Evolutionary conservation across 805 yeast species (phyloP).

Genomic region (Ogataea saltuana): DNA sequence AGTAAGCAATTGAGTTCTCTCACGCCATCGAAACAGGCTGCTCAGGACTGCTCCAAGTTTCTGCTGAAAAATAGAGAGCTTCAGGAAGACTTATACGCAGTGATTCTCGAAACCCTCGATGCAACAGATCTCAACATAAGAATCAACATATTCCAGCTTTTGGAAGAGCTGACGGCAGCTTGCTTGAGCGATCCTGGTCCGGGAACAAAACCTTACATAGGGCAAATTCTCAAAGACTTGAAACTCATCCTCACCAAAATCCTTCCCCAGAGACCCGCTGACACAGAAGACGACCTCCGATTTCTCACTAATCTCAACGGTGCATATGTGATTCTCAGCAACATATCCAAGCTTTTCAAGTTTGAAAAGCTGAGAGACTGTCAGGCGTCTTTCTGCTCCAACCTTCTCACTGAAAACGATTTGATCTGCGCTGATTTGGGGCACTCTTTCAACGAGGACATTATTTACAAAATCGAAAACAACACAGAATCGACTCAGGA

Average conservation of each 20-base stretch:
- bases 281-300: slow-evolving; percentile 18
- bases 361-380: slow-evolving; percentile 23
- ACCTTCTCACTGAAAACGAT: slow-evolving; percentile 41
- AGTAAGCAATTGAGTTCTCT: slow-evolving; percentile 62
- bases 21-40: slow-evolving; percentile 60
- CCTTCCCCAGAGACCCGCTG: slow-evolving; percentile 34
- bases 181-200: slow-evolving; percentile 26
- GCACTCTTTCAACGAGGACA: slow-evolving; percentile 36
- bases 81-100: slow-evolving; percentile 68
- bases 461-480: slow-evolving; percentile 9
- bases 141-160: slow-evolving; percentile 65
- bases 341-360: slow-evolving; percentile 26
- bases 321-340: slow-evolving; percentile 26
- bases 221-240: slow-evolving; percentile 35
- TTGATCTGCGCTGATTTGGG: slow-evolving; percentile 31
- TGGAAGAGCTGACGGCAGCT: slow-evolving; percentile 58
- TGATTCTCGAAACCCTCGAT: slow-evolving; percentile 60
- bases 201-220: slow-evolving; percentile 19
- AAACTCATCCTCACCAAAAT: slow-evolving; percentile 36
- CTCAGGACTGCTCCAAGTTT: slow-evolving; percentile 53
- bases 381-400: slow-evolving; percentile 34
- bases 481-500: background rate
- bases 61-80: slow-evolving; percentile 57
- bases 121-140: slow-evolving; percentile 58
- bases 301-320: slow-evolving; percentile 33